Conservation (phyloP, 169 alveolate genomes). For the Plasmodium fragile region DNA sequence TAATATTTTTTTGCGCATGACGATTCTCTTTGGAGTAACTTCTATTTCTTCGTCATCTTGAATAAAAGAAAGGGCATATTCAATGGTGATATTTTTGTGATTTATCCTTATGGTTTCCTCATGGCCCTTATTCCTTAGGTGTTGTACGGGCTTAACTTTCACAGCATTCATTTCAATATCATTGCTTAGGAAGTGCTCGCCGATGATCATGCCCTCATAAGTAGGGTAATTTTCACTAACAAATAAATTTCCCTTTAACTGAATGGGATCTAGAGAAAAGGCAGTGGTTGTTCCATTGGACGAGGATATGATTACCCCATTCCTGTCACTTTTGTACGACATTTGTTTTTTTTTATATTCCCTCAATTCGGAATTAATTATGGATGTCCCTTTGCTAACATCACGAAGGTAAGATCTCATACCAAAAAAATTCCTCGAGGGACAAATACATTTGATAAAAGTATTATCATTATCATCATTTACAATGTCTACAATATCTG, state of each 20-base stretch:
- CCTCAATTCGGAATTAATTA: slow-evolving; percentile 83
- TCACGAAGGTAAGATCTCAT: slow-evolving; percentile 86
- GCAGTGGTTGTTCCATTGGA: slow-evolving; percentile 90
- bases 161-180: slow-evolving; percentile 90
- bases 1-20: slow-evolving; percentile 89
- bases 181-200: slow-evolving; percentile 86
- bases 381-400: slow-evolving; percentile 90
- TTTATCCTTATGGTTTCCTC: slow-evolving; percentile 85
- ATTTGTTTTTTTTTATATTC: slow-evolving; percentile 87
- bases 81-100: slow-evolving; percentile 86
- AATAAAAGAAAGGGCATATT: slow-evolving; percentile 92
- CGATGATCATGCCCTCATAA: slow-evolving; percentile 91
- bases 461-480: slow-evolving; percentile 73
- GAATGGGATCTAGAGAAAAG: slow-evolving; percentile 90
- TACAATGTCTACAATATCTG: slow-evolving; percentile 76
- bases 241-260: slow-evolving; percentile 90
- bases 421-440: slow-evolving; percentile 85
- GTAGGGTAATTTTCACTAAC: slow-evolving; percentile 88
- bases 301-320: slow-evolving; percentile 90
- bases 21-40: slow-evolving; percentile 94
- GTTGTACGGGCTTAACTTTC: slow-evolving; percentile 88
- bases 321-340: slow-evolving; percentile 80
- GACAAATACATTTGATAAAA: slow-evolving; percentile 68
- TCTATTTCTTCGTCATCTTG: slow-evolving; percentile 94
- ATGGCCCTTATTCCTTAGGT: slow-evolving; percentile 89